phyloP scores from a whole-genome alignment of 495 filamentous ascomycete genomes.

The Neurospora tetrasperma region DNA sequence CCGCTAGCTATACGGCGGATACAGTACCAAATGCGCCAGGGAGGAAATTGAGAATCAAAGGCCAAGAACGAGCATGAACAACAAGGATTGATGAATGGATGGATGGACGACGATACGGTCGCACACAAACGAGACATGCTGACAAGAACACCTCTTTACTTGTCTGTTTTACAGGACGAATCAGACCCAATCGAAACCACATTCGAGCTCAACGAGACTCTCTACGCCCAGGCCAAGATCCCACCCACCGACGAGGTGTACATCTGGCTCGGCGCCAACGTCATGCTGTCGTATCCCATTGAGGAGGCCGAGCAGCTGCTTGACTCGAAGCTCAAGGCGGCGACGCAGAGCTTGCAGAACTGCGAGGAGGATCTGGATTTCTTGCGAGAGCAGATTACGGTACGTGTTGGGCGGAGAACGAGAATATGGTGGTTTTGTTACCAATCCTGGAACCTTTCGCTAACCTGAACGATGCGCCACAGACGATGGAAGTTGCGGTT shows the following conservation, averaged over 20 bases:
- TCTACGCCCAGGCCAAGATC: constrained; percentile 80
- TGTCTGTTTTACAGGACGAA: constrained; percentile 21
- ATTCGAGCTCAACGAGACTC: constrained; percentile 92
- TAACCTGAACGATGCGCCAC: constrained; percentile 26
- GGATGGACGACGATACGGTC: background rate
- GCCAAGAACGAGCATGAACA: background rate
- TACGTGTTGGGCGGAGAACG: constrained; percentile 29
- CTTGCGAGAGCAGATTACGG: constrained; percentile 91
- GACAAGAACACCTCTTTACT: background rate
- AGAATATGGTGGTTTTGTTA: background rate
- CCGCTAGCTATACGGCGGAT: background rate
- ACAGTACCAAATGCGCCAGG: background rate
- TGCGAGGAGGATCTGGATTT: constrained; percentile 98
- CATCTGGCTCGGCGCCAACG: constrained; percentile 94
- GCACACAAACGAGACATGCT: background rate
- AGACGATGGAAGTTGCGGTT: constrained; percentile 95
- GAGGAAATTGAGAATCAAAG: background rate
- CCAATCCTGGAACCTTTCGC: background rate
- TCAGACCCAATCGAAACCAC: constrained; percentile 72
- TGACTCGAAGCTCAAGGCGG: constrained; percentile 64
- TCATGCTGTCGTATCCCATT: constrained; percentile 92
- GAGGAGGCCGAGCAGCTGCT: constrained; percentile 76
- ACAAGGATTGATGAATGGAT: background rate
- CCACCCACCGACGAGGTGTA: constrained; percentile 86
- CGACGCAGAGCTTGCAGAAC: constrained; percentile 64